These are phyloP conservation scores for Gossypium sturtianum DNA, from an alignment of 345 rosid genomes.

Conservation along the genomic window DNA sequence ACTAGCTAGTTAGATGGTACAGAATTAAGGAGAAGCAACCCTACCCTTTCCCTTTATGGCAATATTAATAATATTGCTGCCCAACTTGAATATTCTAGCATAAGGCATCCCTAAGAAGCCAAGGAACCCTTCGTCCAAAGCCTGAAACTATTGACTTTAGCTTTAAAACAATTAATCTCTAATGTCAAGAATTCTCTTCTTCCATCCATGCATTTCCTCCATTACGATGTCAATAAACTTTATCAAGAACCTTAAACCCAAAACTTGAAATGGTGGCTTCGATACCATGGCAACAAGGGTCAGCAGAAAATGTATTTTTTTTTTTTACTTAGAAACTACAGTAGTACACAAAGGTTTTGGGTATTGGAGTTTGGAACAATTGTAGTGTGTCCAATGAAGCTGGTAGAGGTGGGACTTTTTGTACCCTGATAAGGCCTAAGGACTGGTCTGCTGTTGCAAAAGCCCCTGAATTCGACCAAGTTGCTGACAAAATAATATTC, in stretches of 20 bases:
- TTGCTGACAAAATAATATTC: slow-evolving; percentile 66
- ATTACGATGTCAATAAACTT: not conserved
- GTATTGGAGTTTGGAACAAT: slow-evolving; percentile 89
- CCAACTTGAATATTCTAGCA: slow-evolving; percentile 17
- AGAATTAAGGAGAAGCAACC: slow-evolving; percentile 4
- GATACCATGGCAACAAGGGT: not conserved
- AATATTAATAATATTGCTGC: slow-evolving; percentile 16
- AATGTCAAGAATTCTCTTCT: slow-evolving; percentile 25
- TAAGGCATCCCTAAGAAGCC: slow-evolving; percentile 34
- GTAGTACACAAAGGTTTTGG: slow-evolving; percentile 63
- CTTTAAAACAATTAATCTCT: slow-evolving; percentile 46
- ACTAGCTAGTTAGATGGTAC: not conserved
- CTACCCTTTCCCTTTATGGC: slow-evolving; percentile 21
- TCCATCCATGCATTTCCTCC: not conserved
- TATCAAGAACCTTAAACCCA: not conserved
- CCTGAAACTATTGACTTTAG: slow-evolving; percentile 34
- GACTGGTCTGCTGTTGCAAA: slow-evolving; percentile 47
- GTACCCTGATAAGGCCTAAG: slow-evolving; percentile 65
- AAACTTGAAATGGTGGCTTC: slow-evolving; percentile 26
- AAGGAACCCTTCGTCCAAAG: slow-evolving; percentile 23
- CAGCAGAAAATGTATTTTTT: slow-evolving; percentile 63
- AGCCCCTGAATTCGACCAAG: slow-evolving; percentile 64
- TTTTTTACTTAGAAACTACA: slow-evolving; percentile 83
- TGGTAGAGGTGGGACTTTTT: slow-evolving; percentile 61
- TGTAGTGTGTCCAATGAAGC: slow-evolving; percentile 60